phyloP scores from a whole-genome alignment of 2,329 filamentous ascomycete genomes.

The Biscogniauxia sp. region DNA sequence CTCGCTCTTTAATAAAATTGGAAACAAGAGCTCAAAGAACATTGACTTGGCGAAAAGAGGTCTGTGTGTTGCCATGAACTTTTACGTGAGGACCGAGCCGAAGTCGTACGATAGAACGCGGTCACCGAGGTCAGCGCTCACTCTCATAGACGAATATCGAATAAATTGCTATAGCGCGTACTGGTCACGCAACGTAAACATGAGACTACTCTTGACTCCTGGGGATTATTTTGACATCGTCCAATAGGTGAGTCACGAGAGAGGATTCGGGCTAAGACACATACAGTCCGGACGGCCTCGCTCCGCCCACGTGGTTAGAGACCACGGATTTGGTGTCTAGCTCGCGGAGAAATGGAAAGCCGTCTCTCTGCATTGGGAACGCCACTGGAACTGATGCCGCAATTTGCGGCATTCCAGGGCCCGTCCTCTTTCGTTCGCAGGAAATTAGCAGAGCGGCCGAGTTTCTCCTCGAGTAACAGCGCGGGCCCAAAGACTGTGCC shows the following conservation, averaged over 20 bases:
- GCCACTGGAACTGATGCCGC: not conserved
- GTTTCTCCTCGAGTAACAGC: not conserved
- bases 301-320: constrained; percentile 1
- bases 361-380: not conserved
- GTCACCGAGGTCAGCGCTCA: too few relatives aligned
- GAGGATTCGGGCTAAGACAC: not conserved
- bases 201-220: too few relatives aligned
- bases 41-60: too few relatives aligned
- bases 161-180: too few relatives aligned
- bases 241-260: not conserved
- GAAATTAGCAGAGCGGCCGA: not conserved
- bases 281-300: not conserved
- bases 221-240: too few relatives aligned
- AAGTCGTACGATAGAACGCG: too few relatives aligned
- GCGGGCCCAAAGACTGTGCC: not conserved
- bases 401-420: not conserved
- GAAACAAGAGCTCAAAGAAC: too few relatives aligned
- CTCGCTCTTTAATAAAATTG: too few relatives aligned
- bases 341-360: not conserved
- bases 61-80: too few relatives aligned
- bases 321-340: not conserved
- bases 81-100: too few relatives aligned
- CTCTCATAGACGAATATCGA: too few relatives aligned
- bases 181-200: too few relatives aligned
- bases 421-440: not conserved